These are phyloP conservation scores for Vitis rupestris DNA, from an alignment of 164 flowering plant genomes.

Conservation along the genomic window DNA sequence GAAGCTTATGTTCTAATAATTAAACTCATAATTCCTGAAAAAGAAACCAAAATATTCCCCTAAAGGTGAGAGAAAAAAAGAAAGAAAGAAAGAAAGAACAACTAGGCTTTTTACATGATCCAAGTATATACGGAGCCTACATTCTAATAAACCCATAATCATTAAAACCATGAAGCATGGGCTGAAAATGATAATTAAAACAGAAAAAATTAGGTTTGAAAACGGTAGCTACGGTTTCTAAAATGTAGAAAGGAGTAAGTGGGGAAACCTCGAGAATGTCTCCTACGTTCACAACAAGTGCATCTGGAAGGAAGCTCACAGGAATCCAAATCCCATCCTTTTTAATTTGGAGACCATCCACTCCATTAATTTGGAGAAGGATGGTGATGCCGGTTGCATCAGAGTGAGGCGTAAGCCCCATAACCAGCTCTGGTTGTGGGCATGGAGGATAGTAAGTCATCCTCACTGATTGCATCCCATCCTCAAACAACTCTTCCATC, in stretches of 20 bases:
- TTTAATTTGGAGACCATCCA: conserved; percentile 40
- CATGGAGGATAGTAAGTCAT: conserved; percentile 48
- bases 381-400: conserved; percentile 37
- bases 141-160: too few species aligned
- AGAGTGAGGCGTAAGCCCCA: conserved; percentile 41
- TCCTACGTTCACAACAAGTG: conserved; percentile 43
- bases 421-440: conserved; percentile 35
- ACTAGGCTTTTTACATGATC: too few species aligned
- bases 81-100: too few species aligned
- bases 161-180: too few species aligned
- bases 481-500: conserved; percentile 28
- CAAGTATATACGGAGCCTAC: not conserved
- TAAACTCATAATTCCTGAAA: too few species aligned
- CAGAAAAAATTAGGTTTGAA: too few species aligned
- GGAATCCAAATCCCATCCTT: conserved; percentile 43
- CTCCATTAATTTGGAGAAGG: conserved; percentile 35
- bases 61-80: too few species aligned
- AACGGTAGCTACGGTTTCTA: too few species aligned
- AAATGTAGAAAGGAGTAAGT: too few species aligned
- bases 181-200: too few species aligned
- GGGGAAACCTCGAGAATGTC: conserved; percentile 18
- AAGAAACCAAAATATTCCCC: too few species aligned
- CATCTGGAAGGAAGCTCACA: conserved; percentile 22
- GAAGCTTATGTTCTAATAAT: too few species aligned
- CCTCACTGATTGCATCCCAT: conserved; percentile 40